Conservation (phyloP, 208 protist species). For the Crithidia sp. region DNA sequence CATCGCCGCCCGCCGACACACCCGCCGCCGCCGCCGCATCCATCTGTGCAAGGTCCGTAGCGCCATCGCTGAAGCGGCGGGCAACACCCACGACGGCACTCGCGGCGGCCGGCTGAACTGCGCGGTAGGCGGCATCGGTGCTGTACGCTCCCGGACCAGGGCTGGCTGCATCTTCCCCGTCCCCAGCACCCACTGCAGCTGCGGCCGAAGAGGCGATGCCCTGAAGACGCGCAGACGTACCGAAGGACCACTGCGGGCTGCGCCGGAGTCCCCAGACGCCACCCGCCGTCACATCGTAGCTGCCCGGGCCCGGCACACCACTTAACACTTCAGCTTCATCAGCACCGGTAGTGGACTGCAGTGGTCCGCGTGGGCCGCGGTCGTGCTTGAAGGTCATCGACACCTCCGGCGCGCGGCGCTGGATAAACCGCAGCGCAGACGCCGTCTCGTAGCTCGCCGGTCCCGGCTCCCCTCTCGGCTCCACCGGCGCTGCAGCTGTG, state of each 20-base stretch:
- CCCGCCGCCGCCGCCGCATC: background rate
- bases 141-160: constrained; percentile 35
- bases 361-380: constrained; percentile 27
- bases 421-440: constrained; percentile 17
- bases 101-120: constrained; percentile 7
- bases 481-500: constrained; percentile 10
- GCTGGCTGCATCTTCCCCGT: background rate
- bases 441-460: constrained; percentile 39
- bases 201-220: background rate
- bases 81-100: constrained; percentile 16
- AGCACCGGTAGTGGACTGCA: constrained; percentile 6
- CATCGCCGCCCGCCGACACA: background rate
- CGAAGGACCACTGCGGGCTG: constrained; percentile 36
- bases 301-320: constrained; percentile 42
- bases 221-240: constrained; percentile 27
- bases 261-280: constrained; percentile 16
- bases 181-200: background rate
- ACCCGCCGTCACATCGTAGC: constrained; percentile 31
- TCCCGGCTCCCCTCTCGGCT: constrained; percentile 15
- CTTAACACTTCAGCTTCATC: too few species aligned
- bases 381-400: constrained; percentile 36
- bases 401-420: constrained; percentile 24
- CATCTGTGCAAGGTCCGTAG: background rate
- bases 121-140: constrained; percentile 19
- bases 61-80: constrained; percentile 10